A percentile compares a stretch with the other conserved stretches of the same genome.
Conservation (phyloP, 306 rosid species). For the Abrus pulchellus region DNA sequence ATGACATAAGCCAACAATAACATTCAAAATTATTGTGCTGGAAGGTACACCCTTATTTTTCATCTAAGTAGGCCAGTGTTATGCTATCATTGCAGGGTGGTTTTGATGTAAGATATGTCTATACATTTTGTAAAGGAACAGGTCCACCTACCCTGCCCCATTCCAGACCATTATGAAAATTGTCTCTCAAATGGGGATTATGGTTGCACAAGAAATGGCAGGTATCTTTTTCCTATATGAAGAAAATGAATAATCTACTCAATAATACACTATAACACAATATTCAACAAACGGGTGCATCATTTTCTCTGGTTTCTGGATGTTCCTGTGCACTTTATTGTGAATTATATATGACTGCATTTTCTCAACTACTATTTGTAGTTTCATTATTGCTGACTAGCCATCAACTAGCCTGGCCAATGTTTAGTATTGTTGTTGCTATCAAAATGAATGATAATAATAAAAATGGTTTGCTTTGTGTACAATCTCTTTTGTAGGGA, state of each 20-base stretch:
- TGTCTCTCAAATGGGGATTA: not conserved
- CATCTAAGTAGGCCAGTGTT: conserved; percentile 24
- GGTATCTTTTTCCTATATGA: conserved; percentile 25
- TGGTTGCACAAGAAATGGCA: conserved; percentile 22
- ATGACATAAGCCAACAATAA: conserved; percentile 5
- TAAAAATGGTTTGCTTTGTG: not conserved
- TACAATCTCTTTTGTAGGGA: not conserved
- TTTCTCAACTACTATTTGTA: conserved; percentile 44
- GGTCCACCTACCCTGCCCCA: conserved; percentile 34
- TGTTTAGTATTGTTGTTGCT: conserved; percentile 27
- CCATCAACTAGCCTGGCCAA: conserved; percentile 43
- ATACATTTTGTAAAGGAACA: not conserved
- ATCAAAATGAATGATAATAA: too few relatives aligned
- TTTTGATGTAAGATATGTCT: not conserved
- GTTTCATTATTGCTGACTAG: conserved; percentile 45
- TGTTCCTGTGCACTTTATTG: not conserved
- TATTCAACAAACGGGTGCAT: conserved; percentile 6
- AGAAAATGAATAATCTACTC: not conserved
- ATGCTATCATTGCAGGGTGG: conserved; percentile 12
- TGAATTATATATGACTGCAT: not conserved
- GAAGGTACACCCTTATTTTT: conserved; percentile 35
- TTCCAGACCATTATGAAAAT: not conserved
- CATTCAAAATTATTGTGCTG: conserved; percentile 43
- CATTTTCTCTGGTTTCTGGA: conserved; percentile 1
- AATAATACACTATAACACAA: conserved; percentile 37